phyloP scores from a whole-genome alignment of 352 stramenopile species.

The Globisporangium megalacanthum region DNA sequence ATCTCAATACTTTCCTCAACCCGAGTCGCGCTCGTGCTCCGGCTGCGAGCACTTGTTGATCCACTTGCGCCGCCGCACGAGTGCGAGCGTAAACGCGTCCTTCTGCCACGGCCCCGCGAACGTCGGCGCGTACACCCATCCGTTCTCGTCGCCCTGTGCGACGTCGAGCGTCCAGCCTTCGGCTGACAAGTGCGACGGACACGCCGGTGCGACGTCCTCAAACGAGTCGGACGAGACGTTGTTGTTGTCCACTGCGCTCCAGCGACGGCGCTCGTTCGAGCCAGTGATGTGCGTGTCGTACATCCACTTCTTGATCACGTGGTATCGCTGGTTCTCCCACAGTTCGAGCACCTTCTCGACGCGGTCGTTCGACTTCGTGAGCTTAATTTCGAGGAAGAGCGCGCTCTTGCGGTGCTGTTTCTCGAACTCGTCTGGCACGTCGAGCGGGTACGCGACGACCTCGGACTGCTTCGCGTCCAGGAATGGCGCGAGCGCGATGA shows the following conservation, averaged over 20 bases:
- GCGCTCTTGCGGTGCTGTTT: slow-evolving; percentile 57
- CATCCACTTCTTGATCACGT: slow-evolving; percentile 73
- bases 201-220: slow-evolving; percentile 56
- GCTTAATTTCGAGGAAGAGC: slow-evolving; percentile 55
- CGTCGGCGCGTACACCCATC: slow-evolving; percentile 77
- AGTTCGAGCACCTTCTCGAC: slow-evolving; percentile 72
- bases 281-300: slow-evolving; percentile 45
- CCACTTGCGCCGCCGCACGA: slow-evolving; percentile 79
- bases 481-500: slow-evolving; percentile 44
- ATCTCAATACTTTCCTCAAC: background rate
- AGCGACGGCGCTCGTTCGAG: slow-evolving; percentile 67
- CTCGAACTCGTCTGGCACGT: slow-evolving; percentile 48
- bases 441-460: slow-evolving; percentile 46
- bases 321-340: slow-evolving; percentile 84
- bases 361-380: slow-evolving; percentile 35
- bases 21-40: slow-evolving; percentile 10
- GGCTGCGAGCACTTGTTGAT: slow-evolving; percentile 53
- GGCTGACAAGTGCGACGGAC: slow-evolving; percentile 40
- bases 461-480: slow-evolving; percentile 38
- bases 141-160: slow-evolving; percentile 69
- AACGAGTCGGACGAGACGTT: slow-evolving; percentile 59
- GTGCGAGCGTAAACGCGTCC: slow-evolving; percentile 57
- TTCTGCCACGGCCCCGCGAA: slow-evolving; percentile 80
- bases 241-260: slow-evolving; percentile 58
- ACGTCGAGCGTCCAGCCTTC: slow-evolving; percentile 80